Evolutionary conservation across 148 eudicot species (phyloP).

Genomic region (Silene conica): DNA sequence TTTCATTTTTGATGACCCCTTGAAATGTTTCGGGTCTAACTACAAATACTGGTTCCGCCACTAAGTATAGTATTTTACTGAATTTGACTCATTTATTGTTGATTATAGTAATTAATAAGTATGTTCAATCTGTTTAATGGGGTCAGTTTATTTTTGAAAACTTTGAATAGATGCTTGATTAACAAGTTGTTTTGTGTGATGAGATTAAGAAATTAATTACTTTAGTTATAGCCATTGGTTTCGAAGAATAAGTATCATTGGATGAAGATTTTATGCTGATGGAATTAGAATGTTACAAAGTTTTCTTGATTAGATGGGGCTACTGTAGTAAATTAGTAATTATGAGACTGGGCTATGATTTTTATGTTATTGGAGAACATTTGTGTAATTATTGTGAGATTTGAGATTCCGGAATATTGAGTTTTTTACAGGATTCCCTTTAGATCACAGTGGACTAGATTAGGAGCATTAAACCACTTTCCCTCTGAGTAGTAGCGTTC

Average conservation of each 20-base stretch:
- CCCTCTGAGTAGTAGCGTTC: background rate
- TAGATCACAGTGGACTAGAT: conserved; percentile 1
- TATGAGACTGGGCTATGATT: background rate
- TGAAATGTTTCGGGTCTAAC: too few species aligned
- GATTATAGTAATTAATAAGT: too few species aligned
- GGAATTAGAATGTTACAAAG: conserved; percentile 5
- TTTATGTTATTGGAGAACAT: conserved; percentile 1
- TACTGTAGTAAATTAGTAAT: conserved; percentile 4
- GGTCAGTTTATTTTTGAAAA: background rate
- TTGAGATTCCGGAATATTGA: background rate
- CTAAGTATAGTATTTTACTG: too few species aligned
- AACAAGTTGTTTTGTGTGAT: conserved; percentile 5
- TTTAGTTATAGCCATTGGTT: background rate
- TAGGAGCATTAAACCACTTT: conserved; percentile 1
- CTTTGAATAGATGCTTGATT: conserved; percentile 14
- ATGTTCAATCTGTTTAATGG: background rate
- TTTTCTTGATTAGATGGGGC: conserved; percentile 9
- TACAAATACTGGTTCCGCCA: too few species aligned
- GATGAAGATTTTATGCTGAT: background rate
- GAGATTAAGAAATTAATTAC: background rate
- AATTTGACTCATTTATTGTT: too few species aligned
- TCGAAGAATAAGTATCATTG: conserved; percentile 7
- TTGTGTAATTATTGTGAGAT: background rate
- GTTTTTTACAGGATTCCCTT: background rate
- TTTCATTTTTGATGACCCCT: too few species aligned